Evolutionary conservation across 2,329 filamentous ascomycete species (phyloP).

Genomic region (Thelonectria blattea): DNA sequence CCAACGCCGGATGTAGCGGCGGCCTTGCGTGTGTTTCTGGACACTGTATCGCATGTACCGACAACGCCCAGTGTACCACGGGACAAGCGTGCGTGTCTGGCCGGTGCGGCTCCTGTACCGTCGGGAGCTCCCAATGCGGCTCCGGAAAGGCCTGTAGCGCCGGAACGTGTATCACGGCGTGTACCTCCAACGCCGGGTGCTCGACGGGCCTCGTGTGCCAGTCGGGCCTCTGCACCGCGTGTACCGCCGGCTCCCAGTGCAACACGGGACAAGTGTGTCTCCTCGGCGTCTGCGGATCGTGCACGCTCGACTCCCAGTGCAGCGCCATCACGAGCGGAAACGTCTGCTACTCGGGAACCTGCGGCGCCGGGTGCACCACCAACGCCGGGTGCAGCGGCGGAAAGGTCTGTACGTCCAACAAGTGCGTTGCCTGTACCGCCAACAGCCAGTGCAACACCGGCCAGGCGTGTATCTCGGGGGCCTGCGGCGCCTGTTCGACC

Average conservation of each 20-base stretch:
- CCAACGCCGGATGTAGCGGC: conserved; percentile 3
- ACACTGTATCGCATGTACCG: conserved; percentile 6
- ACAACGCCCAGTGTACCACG: conserved; percentile 1
- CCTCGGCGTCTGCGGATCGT: conserved; percentile 7
- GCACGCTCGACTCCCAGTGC: conserved; percentile 10
- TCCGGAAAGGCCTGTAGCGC: conserved; percentile 4
- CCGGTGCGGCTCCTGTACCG: conserved; percentile 10
- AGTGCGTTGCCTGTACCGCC: conserved; percentile 7
- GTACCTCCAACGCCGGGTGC: conserved; percentile 9
- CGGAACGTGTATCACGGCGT: neutral
- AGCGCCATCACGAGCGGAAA: neutral
- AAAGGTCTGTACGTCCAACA: conserved; percentile 4
- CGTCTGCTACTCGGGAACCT: conserved; percentile 14
- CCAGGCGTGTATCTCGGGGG: conserved; percentile 1
- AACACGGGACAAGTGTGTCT: conserved; percentile 19
- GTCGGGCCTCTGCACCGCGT: conserved; percentile 12
- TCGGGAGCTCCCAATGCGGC: conserved; percentile 9
- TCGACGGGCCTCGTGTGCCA: conserved; percentile 9
- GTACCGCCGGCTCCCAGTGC: conserved; percentile 15
- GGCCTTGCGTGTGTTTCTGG: conserved; percentile 14
- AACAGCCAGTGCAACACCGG: neutral
- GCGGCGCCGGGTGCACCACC: conserved; percentile 9
- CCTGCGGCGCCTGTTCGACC: conserved; percentile 2
- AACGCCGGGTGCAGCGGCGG: conserved; percentile 6
- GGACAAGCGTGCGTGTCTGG: conserved; percentile 15